Base-by-base conservation (phyloP, 495 filamentous ascomycete species). In the Penicillium lividum region DNA sequence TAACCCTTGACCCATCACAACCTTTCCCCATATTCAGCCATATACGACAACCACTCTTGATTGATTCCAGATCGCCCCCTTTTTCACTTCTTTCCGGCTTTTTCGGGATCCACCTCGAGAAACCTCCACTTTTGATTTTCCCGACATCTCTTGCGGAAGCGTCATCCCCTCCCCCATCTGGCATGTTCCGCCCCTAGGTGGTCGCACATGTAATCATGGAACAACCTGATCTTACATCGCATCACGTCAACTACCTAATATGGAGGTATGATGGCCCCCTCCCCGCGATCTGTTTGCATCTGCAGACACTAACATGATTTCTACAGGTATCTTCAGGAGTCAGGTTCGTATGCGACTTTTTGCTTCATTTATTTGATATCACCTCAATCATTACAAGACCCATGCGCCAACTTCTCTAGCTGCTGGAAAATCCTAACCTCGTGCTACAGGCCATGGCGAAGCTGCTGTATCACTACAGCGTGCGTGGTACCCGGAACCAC, bases 221-320 rank as follows among this genome's bases (percentile, higher is more conserved):
- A 69, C 74, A 73, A 59, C 74, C 70, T 54, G 71, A 78, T 65
- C 83, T 98, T 68, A 89, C 90, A 74, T 93, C 92, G 60, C 86
- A 97, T 80, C 89, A 93, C 78, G 85, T 98, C 80, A 98, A 98
- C 83, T 98, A 93, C 82, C 82, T 98, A 78, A 90, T 98, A 80
- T 96, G 92, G 90, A 92, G 92, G 91, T 97, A 84, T 75, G 91
- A 84, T 40, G 13, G 3, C 34, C 9, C 11, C 38, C 38, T 15
- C 38, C 44, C 47, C n/a, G 44, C 40, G 11, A 28, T 48, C 40
- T 51, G 38, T 27, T 42, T 49, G 40, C 43, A 46, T 45, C 45
- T 16, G 46, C 70, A 72, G 68, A 78, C 31, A 36, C 56, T 60
- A 62, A 56, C 43, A 49, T 34, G 62, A 51, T 13, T 27, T 27